These are phyloP conservation scores for Sinapis alba DNA, from an alignment of 441 rosid genomes.

Conservation along the genomic window DNA sequence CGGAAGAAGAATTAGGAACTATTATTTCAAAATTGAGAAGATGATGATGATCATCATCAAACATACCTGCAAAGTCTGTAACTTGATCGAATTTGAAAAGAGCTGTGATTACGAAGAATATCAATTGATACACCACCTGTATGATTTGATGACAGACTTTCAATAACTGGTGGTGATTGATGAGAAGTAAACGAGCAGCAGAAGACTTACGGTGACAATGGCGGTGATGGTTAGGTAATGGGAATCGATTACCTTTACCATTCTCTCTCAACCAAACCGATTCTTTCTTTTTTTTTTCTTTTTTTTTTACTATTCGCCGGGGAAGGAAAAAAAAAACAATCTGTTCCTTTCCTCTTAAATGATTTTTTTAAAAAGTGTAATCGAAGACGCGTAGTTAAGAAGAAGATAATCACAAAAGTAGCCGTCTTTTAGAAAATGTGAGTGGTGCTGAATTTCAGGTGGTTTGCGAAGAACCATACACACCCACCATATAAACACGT, in stretches of 20 bases:
- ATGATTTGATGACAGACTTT: neutral
- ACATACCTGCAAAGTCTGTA: slow-evolving; percentile 79
- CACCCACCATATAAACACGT: neutral
- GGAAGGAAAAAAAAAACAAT: neutral
- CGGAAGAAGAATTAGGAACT: neutral
- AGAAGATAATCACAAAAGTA: neutral
- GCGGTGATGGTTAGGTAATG: slow-evolving; percentile 83
- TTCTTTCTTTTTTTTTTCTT: neutral
- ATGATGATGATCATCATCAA: neutral
- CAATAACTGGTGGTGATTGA: neutral
- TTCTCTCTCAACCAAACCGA: slow-evolving; percentile 23
- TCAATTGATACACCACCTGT: slow-evolving; percentile 80
- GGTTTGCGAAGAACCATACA: neutral
- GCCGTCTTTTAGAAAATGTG: neutral
- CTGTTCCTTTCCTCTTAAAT: neutral
- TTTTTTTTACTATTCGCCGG: neutral
- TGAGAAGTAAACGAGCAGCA: neutral
- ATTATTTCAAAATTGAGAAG: neutral
- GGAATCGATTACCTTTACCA: slow-evolving; percentile 79
- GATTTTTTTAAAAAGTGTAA: neutral
- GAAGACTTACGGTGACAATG: slow-evolving; percentile 49
- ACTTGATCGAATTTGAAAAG: slow-evolving; percentile 88
- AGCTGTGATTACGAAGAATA: slow-evolving; percentile 84
- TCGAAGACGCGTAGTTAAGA: neutral
- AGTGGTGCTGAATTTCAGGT: neutral